These are phyloP conservation scores for Metarhizium humberi DNA, from an alignment of 2,329 filamentous ascomycete genomes.

Conservation along the genomic window DNA sequence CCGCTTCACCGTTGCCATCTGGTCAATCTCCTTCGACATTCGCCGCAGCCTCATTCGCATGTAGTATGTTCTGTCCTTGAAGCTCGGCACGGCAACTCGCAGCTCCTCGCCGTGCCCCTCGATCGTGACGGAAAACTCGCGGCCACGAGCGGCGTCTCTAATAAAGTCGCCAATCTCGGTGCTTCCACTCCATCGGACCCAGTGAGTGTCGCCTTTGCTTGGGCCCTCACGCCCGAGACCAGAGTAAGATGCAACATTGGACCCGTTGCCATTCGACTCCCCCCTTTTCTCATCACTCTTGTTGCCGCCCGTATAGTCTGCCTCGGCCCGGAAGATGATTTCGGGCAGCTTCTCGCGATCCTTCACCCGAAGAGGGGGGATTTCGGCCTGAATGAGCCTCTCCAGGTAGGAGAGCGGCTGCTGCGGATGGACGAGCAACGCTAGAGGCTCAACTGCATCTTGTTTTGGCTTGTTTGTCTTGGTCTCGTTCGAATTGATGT, in stretches of 20 bases:
- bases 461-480: slow-evolving; percentile 20
- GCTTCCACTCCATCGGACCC: slow-evolving; percentile 79
- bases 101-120: slow-evolving; percentile 59
- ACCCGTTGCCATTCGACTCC: slow-evolving; percentile 15
- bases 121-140: slow-evolving; percentile 78
- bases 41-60: slow-evolving; percentile 68
- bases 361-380: slow-evolving; percentile 59
- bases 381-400: slow-evolving; percentile 77
- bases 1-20: slow-evolving; percentile 64
- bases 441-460: slow-evolving; percentile 62
- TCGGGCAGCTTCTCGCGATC: slow-evolving; percentile 61
- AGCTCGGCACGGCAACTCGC: slow-evolving; percentile 73
- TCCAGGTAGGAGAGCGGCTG: slow-evolving; percentile 89
- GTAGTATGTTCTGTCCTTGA: slow-evolving; percentile 85
- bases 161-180: slow-evolving; percentile 95
- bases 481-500: slow-evolving; percentile 31
- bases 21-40: slow-evolving; percentile 57
- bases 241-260: slow-evolving; percentile 58
- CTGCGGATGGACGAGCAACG: slow-evolving; percentile 77
- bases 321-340: slow-evolving; percentile 73
- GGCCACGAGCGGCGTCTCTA: slow-evolving; percentile 72
- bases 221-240: slow-evolving; percentile 56
- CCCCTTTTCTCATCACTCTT: not conserved
- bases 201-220: slow-evolving; percentile 36
- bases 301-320: slow-evolving; percentile 45